These are phyloP conservation scores for Chlorella sorokiniana DNA, from an alignment of 139 green algal species.

Conservation along the genomic window DNA sequence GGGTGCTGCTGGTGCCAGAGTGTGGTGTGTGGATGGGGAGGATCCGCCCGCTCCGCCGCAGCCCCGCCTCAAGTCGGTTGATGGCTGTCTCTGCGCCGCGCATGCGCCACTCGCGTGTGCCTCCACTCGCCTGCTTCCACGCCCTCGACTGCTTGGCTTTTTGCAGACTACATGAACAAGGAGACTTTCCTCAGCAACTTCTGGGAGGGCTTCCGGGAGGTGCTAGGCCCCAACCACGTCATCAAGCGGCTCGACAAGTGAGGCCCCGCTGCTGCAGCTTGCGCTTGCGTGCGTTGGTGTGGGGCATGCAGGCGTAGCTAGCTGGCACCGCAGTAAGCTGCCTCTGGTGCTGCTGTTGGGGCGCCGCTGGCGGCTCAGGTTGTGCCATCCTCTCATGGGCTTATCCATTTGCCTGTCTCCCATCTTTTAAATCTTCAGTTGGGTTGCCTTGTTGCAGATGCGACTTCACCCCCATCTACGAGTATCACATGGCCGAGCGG, in stretches of 20 bases:
- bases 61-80: too few species aligned
- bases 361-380: too few species aligned
- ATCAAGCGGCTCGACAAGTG: conserved; percentile 84
- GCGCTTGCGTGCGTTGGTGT: background rate
- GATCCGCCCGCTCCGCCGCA: too few species aligned
- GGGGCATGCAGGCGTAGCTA: too few species aligned
- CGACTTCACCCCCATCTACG: conserved; percentile 97
- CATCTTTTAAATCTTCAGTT: background rate
- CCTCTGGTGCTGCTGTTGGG: too few species aligned
- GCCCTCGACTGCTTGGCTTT: background rate
- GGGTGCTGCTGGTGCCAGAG: background rate
- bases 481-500: conserved; percentile 83
- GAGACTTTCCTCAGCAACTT: conserved; percentile 92
- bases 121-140: background rate
- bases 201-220: conserved; percentile 91
- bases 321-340: too few species aligned
- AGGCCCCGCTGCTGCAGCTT: background rate
- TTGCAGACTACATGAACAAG: conserved; percentile 94
- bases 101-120: background rate
- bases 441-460: conserved; percentile 68
- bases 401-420: background rate
- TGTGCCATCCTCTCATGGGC: background rate
- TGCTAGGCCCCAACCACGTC: conserved; percentile 87
- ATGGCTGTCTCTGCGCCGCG: background rate
- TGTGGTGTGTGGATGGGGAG: background rate